phyloP scores from a whole-genome alignment of 805 yeast species.

The Candida easanensis region DNA sequence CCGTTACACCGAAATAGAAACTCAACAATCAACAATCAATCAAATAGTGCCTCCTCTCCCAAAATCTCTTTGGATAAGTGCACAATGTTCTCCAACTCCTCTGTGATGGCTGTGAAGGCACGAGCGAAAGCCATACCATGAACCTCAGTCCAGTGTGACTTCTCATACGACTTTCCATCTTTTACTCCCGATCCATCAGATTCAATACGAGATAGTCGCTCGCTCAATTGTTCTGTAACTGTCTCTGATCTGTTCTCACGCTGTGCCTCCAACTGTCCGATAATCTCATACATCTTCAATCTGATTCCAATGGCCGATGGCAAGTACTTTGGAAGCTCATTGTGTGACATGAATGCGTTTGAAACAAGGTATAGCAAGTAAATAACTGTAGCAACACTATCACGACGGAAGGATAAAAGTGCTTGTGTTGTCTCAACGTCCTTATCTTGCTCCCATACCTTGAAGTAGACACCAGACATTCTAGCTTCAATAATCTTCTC shows the following conservation, averaged over 20 bases:
- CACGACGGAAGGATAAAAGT: conserved; percentile 42
- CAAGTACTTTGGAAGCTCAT: conserved; percentile 39
- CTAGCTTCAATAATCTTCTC: conserved; percentile 47
- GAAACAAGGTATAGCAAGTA: conserved; percentile 41
- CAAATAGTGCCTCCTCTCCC: conserved; percentile 38
- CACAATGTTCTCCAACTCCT: conserved; percentile 37
- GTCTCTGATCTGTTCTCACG: conserved; percentile 5
- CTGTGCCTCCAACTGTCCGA: conserved; percentile 30
- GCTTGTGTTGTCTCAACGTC: conserved; percentile 36
- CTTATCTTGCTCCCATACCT: conserved; percentile 42
- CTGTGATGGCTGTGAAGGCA: conserved; percentile 45
- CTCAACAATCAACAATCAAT: background rate
- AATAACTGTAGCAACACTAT: conserved; percentile 44
- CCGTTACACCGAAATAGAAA: no score
- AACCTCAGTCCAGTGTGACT: conserved; percentile 43
- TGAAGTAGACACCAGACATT: conserved; percentile 45
- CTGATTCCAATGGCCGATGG: conserved; percentile 44
- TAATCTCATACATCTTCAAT: conserved; percentile 40
- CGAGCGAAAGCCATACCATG: conserved; percentile 49
- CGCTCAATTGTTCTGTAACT: conserved; percentile 11
- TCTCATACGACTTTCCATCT: conserved; percentile 15
- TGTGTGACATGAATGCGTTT: conserved; percentile 38
- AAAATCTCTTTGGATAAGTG: conserved; percentile 38
- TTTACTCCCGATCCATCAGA: conserved; percentile 1
- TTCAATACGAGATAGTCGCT: conserved; percentile 11